phyloP scores from a whole-genome alignment of 306 rosid genomes.

The Casuarina cunninghamiana region DNA sequence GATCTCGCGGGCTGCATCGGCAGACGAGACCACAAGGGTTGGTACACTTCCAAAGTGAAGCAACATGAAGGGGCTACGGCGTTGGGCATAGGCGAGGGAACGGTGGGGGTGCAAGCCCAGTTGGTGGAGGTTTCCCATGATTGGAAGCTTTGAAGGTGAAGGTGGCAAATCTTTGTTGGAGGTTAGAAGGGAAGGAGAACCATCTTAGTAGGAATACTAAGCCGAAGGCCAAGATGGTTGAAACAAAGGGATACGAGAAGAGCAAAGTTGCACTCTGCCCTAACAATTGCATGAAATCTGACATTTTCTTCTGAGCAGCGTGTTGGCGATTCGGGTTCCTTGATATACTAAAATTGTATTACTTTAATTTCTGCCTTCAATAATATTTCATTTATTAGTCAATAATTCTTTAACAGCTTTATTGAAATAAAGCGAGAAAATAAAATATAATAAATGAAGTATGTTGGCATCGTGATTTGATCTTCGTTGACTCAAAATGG shows the following conservation, averaged over 20 bases:
- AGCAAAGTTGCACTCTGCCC: background rate
- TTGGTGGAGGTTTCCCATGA: slow-evolving; percentile 54
- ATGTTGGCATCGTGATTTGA: too few species aligned
- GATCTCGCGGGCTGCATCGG: slow-evolving; percentile 40
- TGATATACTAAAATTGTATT: too few species aligned
- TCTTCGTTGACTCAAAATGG: too few species aligned
- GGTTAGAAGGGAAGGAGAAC: background rate
- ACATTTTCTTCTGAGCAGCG: background rate
- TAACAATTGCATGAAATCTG: background rate
- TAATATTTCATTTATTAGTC: too few species aligned
- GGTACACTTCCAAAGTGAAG: slow-evolving; percentile 46
- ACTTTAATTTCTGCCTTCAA: too few species aligned
- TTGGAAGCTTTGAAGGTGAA: slow-evolving; percentile 52
- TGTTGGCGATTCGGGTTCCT: too few species aligned
- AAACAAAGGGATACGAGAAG: background rate
- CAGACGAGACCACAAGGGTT: slow-evolving; percentile 42
- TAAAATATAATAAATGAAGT: too few species aligned
- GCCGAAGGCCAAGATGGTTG: slow-evolving; percentile 4
- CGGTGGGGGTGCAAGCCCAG: slow-evolving; percentile 41
- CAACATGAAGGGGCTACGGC: slow-evolving; percentile 49
- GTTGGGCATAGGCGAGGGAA: slow-evolving; percentile 30
- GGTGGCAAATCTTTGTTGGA: slow-evolving; percentile 31
- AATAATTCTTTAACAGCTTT: too few species aligned
- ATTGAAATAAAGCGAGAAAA: too few species aligned
- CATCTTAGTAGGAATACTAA: slow-evolving; percentile 22